Evolutionary conservation across 768 basidiomycete genomes (phyloP).

Genomic region (Glaciozyma antarctica): DNA sequence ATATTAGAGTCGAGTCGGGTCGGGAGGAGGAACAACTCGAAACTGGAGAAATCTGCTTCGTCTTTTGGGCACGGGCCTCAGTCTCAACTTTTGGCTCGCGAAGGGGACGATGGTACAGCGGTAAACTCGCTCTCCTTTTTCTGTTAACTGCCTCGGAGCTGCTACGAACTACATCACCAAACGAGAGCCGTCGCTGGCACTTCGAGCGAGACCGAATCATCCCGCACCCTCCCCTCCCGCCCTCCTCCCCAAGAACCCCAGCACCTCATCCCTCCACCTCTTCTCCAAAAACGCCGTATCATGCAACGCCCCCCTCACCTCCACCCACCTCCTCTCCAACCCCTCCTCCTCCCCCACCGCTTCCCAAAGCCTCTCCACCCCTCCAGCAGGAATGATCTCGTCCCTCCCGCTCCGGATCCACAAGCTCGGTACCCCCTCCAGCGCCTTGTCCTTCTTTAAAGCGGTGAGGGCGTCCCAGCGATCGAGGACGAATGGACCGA

Average conservation of each 20-base stretch:
- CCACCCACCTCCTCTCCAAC: slow-evolving; percentile 33
- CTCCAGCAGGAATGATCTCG: slow-evolving; percentile 46
- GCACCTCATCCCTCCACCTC: slow-evolving; percentile 20
- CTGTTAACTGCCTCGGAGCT: no score
- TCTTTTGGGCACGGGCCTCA: no score
- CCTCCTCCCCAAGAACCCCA: slow-evolving; percentile 34
- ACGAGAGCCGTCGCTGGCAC: no score
- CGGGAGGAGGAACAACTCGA: not conserved
- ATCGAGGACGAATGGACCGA: slow-evolving; percentile 46
- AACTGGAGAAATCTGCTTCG: no score
- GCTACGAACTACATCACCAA: no score
- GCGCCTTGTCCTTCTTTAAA: slow-evolving; percentile 19
- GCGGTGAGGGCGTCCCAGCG: slow-evolving; percentile 46
- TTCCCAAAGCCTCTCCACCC: slow-evolving; percentile 37
- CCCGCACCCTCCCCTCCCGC: no score
- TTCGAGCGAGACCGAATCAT: no score
- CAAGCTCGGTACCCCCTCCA: slow-evolving; percentile 37
- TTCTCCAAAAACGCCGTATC: slow-evolving; percentile 42
- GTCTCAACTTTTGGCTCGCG: no score
- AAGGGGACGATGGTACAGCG: no score
- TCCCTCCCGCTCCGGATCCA: slow-evolving; percentile 45
- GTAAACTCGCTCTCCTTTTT: no score
- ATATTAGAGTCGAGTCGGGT: slow-evolving; percentile 6
- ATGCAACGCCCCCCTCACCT: slow-evolving; percentile 41
- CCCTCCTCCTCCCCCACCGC: slow-evolving; percentile 10